Percentiles rank a stretch among this genome's conserved stretches.
Evolutionary conservation across 768 basidiomycete genomes (phyloP).

Genomic region (Rhizopogon vinicolor): DNA sequence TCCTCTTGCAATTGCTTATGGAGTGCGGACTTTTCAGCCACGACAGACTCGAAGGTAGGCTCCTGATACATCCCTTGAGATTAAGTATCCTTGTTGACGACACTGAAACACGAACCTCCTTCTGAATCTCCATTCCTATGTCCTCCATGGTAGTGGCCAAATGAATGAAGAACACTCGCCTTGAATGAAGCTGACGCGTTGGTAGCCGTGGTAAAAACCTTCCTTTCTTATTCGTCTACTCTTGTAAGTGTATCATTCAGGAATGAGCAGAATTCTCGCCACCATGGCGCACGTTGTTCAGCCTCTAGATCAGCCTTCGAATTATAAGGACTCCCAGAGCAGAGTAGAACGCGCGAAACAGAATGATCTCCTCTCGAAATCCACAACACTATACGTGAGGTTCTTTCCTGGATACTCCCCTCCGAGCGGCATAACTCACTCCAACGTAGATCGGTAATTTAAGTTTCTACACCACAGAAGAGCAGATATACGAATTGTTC

Average conservation of each 20-base stretch:
- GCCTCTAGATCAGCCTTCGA: conserved; percentile 88
- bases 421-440: conserved; percentile 12
- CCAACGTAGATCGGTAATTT: conserved; percentile 74
- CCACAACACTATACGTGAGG: conserved; percentile 87
- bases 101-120: conserved; percentile 51
- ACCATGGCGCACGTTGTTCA: conserved; percentile 83
- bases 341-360: conserved; percentile 77
- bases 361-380: conserved; percentile 75
- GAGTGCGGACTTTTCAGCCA: conserved; percentile 85
- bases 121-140: conserved; percentile 80
- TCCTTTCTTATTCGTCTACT: conserved; percentile 14
- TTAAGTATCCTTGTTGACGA: background rate
- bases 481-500: conserved; percentile 93
- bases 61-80: conserved; percentile 48
- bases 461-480: conserved; percentile 93
- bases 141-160: conserved; percentile 66
- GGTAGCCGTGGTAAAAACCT: conserved; percentile 24
- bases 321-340: conserved; percentile 92
- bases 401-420: conserved; percentile 15
- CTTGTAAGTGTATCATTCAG: too few relatives aligned
- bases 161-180: background rate
- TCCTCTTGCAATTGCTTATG: conserved; percentile 84
- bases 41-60: conserved; percentile 82
- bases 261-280: conserved; percentile 4
- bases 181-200: conserved; percentile 23